Evolutionary conservation across 2,329 filamentous ascomycete species (phyloP).

Genomic region (Trichoderma gracile): DNA sequence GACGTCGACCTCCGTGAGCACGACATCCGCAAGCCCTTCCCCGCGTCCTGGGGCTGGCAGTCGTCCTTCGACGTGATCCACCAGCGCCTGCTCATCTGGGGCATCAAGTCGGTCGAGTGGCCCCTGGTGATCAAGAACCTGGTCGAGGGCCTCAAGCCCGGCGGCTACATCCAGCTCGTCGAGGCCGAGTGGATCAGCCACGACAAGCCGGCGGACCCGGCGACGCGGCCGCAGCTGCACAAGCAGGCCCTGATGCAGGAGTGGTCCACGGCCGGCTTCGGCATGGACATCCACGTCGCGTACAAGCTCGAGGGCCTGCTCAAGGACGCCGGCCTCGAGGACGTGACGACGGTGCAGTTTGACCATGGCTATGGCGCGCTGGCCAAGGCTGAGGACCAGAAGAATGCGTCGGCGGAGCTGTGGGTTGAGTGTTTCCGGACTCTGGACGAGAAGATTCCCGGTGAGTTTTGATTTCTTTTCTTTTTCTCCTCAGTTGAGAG

Average conservation of each 20-base stretch:
- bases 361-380: neutral
- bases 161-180: conserved; percentile 2
- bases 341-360: neutral
- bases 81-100: neutral
- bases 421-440: neutral
- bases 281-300: neutral
- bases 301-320: neutral
- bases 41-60: neutral
- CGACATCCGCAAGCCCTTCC: neutral
- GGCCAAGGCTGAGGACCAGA: neutral
- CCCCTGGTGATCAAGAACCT: neutral
- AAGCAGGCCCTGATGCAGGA: neutral
- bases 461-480: no score
- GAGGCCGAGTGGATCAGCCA: neutral
- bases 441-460: neutral
- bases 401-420: neutral
- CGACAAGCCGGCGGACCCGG: neutral
- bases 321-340: neutral
- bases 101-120: neutral
- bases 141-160: neutral
- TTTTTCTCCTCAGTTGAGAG: no score
- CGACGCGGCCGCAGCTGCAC: neutral
- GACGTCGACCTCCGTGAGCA: neutral
- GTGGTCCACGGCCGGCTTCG: neutral
- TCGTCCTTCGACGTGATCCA: neutral